A percentile compares a stretch with the other conserved stretches of the same genome.
Evolutionary conservation across 164 flowering plant genomes (phyloP).

Genomic region (Berberis thunbergii): DNA sequence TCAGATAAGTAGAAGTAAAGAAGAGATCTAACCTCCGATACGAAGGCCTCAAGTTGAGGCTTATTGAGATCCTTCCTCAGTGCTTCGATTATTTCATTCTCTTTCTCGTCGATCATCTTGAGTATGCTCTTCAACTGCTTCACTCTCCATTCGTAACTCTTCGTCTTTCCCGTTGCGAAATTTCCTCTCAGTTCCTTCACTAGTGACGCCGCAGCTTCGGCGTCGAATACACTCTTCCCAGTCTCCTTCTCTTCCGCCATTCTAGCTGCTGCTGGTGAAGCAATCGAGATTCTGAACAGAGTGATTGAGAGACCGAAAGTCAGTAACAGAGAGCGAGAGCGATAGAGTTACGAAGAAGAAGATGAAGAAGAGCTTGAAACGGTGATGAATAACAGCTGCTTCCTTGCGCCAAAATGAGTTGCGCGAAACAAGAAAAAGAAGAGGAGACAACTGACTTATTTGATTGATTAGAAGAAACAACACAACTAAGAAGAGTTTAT

Average conservation of each 20-base stretch:
- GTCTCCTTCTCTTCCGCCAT: neutral
- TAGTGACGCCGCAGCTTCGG: neutral
- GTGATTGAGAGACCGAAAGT: too few relatives aligned
- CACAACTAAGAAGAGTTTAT: too few relatives aligned
- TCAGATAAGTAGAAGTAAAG: neutral
- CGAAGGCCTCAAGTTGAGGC: neutral
- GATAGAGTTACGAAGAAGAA: too few relatives aligned
- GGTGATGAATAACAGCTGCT: too few relatives aligned
- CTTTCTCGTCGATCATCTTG: neutral
- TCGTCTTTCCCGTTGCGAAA: neutral
- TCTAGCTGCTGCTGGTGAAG: neutral
- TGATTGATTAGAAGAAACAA: too few relatives aligned
- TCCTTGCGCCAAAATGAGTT: too few relatives aligned
- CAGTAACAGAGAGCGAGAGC: too few relatives aligned
- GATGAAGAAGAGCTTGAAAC: too few relatives aligned
- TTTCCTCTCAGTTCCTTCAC: neutral
- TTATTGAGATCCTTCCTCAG: neutral
- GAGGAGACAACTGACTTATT: too few relatives aligned
- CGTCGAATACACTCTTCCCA: neutral
- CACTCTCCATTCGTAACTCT: constrained; percentile 1
- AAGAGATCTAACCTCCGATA: constrained; percentile 1
- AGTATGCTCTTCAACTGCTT: neutral
- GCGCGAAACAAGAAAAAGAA: too few relatives aligned
- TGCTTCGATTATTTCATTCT: neutral
- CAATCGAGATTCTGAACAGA: too few relatives aligned